Conservation (phyloP, 2,329 filamentous ascomycete genomes). For the Penicillium paneum region DNA sequence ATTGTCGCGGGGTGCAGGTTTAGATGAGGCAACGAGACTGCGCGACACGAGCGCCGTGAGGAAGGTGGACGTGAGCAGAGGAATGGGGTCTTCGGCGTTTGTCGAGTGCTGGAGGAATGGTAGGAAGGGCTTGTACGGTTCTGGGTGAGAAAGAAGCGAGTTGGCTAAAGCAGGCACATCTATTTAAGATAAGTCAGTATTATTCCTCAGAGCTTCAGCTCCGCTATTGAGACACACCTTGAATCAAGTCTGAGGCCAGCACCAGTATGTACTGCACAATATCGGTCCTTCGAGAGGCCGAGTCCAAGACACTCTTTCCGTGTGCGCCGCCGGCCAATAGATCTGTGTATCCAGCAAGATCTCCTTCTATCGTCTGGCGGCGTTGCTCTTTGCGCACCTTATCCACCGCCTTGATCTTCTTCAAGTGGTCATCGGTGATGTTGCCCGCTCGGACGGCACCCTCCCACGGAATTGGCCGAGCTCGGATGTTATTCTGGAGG, state of each 20-base stretch:
- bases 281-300: conserved; percentile 78
- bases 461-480: conserved; percentile 95
- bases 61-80: conserved; percentile 83
- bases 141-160: conserved; percentile 68
- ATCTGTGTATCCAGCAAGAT: conserved; percentile 74
- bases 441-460: conserved; percentile 89
- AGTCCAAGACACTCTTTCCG: conserved; percentile 75
- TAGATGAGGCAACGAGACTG: conserved; percentile 60
- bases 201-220: not conserved
- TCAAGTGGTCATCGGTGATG: conserved; percentile 88
- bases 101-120: conserved; percentile 79
- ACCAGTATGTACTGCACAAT: conserved; percentile 95
- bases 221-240: conserved; percentile 55
- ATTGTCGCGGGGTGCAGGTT: conserved; percentile 60
- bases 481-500: conserved; percentile 94
- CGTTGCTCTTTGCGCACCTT: conserved; percentile 92
- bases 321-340: conserved; percentile 70
- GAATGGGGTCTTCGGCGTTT: conserved; percentile 81
- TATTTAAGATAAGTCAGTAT: conserved; percentile 37
- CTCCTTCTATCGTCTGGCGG: conserved; percentile 73
- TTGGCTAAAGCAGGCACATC: conserved; percentile 76
- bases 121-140: conserved; percentile 72
- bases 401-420: conserved; percentile 94
- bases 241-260: conserved; percentile 79
- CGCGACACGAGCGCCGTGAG: conserved; percentile 73